These are phyloP conservation scores for Rhododendron ferrugineum DNA, from an alignment of 148 eudicot genomes.

Conservation along the genomic window DNA sequence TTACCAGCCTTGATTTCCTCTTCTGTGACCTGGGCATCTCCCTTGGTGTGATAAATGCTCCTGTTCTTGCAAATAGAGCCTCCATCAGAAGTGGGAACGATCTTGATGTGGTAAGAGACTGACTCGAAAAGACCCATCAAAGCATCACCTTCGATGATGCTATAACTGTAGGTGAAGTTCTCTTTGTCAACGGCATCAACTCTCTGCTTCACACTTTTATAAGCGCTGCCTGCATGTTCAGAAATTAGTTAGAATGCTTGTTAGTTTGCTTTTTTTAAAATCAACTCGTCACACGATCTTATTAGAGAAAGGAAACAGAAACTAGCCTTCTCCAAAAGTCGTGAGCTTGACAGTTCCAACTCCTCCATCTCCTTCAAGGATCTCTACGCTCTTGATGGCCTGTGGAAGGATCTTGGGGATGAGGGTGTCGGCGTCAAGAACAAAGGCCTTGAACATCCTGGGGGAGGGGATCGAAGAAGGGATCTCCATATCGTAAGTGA, in stretches of 20 bases:
- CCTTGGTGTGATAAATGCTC: background rate
- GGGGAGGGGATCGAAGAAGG: constrained; percentile 20
- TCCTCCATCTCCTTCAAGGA: constrained; percentile 1
- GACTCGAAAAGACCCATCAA: background rate
- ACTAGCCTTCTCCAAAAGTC: constrained; percentile 23
- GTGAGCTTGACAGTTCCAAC: constrained; percentile 20
- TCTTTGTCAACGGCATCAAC: background rate
- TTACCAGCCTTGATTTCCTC: constrained; percentile 8
- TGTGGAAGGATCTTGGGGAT: constrained; percentile 25
- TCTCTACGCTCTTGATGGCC: constrained; percentile 24
- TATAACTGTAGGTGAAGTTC: background rate
- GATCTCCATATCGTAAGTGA: background rate
- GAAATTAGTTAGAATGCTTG: too few relatives aligned
- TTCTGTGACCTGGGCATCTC: background rate
- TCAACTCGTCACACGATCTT: background rate
- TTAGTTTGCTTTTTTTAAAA: too few relatives aligned
- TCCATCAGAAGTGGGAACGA: background rate
- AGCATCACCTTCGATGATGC: background rate
- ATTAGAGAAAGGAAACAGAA: background rate
- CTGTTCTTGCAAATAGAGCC: background rate
- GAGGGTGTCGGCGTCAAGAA: constrained; percentile 26
- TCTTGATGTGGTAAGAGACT: background rate
- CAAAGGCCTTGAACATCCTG: constrained; percentile 23
- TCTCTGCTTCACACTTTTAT: background rate
- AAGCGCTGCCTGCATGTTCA: background rate